Conservation (phyloP, 129 eudicot species). For the Flaveria robusta region DNA sequence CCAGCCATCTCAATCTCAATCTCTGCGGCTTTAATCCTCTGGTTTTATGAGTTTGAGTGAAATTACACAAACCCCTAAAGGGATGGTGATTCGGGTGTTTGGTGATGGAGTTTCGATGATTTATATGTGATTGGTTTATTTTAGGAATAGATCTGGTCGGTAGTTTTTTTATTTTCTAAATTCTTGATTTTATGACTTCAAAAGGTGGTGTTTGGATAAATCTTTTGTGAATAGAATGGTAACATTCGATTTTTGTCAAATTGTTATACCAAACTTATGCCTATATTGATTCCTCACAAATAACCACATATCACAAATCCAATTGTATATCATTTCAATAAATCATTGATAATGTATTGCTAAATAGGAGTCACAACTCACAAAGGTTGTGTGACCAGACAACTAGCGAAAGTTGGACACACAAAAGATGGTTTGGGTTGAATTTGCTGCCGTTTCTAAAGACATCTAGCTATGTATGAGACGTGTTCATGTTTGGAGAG, state of each 20-base stretch:
- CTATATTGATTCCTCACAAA: no score
- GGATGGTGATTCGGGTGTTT: slow-evolving; percentile 24
- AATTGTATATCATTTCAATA: background rate
- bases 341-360: background rate
- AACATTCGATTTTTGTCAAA: no score
- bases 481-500: no score
- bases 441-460: no score
- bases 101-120: background rate
- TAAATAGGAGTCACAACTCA: no score
- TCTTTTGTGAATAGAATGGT: no score
- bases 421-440: no score
- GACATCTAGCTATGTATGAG: no score
- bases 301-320: no score
- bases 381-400: no score
- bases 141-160: slow-evolving; percentile 26
- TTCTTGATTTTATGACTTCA: background rate
- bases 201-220: background rate
- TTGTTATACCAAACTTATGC: no score
- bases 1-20: slow-evolving; percentile 42
- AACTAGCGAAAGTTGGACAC: no score
- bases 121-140: slow-evolving; percentile 20
- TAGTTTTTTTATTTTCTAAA: background rate
- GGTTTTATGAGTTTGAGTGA: slow-evolving; percentile 1
- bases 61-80: slow-evolving; percentile 14
- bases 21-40: background rate